These are phyloP conservation scores for Melanogaster broomeanus DNA, from an alignment of 768 basidiomycete genomes.

Conservation along the genomic window DNA sequence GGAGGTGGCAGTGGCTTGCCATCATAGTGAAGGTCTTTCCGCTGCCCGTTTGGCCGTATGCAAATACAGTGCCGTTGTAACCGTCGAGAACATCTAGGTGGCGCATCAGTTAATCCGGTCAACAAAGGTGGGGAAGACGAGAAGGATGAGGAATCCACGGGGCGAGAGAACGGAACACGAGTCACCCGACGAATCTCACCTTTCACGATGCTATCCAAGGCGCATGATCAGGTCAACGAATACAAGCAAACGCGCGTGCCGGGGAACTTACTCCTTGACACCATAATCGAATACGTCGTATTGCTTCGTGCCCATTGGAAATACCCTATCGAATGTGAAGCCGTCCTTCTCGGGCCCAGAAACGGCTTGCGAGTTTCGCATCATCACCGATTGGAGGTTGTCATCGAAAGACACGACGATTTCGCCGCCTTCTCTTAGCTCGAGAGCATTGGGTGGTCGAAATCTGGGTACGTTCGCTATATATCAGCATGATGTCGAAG, in stretches of 20 bases:
- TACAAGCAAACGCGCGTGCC: slow-evolving; percentile 1
- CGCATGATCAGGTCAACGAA: slow-evolving; percentile 18
- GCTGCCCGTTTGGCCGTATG: slow-evolving; percentile 96
- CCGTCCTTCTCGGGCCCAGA: slow-evolving; percentile 95
- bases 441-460: slow-evolving; percentile 92
- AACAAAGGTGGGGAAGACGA: not conserved
- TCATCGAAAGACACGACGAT: slow-evolving; percentile 90
- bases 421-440: slow-evolving; percentile 84
- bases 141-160: slow-evolving; percentile 5
- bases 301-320: slow-evolving; percentile 89
- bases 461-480: slow-evolving; percentile 54
- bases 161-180: not conserved
- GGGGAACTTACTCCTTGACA: slow-evolving; percentile 81
- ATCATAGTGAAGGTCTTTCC: slow-evolving; percentile 99
- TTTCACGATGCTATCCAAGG: slow-evolving; percentile 74
- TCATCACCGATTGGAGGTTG: slow-evolving; percentile 78
- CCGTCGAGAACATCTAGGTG: slow-evolving; percentile 91
- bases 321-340: slow-evolving; percentile 97
- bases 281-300: slow-evolving; percentile 98
- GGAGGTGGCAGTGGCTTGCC: slow-evolving; percentile 47
- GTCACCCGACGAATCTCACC: slow-evolving; percentile 46
- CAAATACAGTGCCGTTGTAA: slow-evolving; percentile 97
- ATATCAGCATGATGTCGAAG: slow-evolving; percentile 2
- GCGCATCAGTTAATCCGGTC: slow-evolving; percentile 17
- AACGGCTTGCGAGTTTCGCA: slow-evolving; percentile 68